These are phyloP conservation scores for Oryza rufipogon DNA, from an alignment of 176 grass and related monocot genomes.

Conservation along the genomic window DNA sequence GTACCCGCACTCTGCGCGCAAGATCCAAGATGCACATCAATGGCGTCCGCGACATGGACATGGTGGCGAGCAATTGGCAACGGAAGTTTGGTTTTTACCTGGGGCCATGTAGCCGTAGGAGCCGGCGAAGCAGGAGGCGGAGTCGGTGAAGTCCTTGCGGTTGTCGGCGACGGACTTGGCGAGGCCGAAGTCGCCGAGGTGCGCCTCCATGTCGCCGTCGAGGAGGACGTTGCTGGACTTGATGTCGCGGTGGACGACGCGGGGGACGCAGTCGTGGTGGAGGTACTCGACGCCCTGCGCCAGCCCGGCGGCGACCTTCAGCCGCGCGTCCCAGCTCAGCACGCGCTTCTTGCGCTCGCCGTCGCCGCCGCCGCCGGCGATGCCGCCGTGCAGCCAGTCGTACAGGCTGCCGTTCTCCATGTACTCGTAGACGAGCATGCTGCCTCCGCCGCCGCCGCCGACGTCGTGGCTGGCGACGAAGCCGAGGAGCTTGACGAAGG, in stretches of 20 bases:
- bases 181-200: conserved; percentile 94
- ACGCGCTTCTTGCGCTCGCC: conserved; percentile 46
- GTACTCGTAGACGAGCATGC: conserved; percentile 89
- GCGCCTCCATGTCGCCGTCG: conserved; percentile 94
- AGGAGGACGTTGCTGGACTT: conserved; percentile 94
- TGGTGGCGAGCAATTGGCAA: not conserved
- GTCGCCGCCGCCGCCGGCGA: conserved; percentile 14
- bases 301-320: conserved; percentile 75
- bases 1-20: conserved; percentile 77
- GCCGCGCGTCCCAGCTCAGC: conserved; percentile 71
- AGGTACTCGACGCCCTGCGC: conserved; percentile 87
- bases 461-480: conserved; percentile 55
- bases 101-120: conserved; percentile 96
- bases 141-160: conserved; percentile 59
- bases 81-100: conserved; percentile 47
- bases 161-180: conserved; percentile 77
- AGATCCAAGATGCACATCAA: no score
- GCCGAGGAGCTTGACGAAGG: conserved; percentile 93
- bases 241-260: conserved; percentile 83
- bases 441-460: conserved; percentile 9
- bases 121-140: conserved; percentile 82
- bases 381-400: conserved; percentile 78
- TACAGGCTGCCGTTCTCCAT: conserved; percentile 98
- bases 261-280: conserved; percentile 86
- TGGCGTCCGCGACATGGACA: no score